phyloP scores from a whole-genome alignment of 129 eudicot genomes.

The Centella asiatica region DNA sequence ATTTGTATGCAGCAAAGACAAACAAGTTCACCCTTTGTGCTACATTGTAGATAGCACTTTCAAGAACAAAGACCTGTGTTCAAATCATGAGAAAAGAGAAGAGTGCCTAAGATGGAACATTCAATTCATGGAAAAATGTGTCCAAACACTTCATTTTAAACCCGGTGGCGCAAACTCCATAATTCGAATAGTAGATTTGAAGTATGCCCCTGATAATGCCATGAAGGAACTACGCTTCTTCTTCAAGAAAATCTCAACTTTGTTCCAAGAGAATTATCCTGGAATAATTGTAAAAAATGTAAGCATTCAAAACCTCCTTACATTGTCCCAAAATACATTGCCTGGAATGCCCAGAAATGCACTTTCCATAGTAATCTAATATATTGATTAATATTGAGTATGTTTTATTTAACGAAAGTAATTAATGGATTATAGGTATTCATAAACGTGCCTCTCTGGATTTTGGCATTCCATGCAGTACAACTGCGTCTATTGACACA shows the following conservation, averaged over 20 bases:
- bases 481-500: slow-evolving; percentile 40
- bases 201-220: slow-evolving; percentile 45
- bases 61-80: slow-evolving; percentile 21
- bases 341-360: no score
- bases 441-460: slow-evolving; percentile 75
- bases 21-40: slow-evolving; percentile 56
- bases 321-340: no score
- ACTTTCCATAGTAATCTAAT: no score
- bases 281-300: slow-evolving; percentile 55
- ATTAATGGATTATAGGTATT: slow-evolving; percentile 32
- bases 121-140: slow-evolving; percentile 52
- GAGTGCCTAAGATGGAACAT: slow-evolving; percentile 62
- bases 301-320: no score
- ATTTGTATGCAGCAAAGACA: slow-evolving; percentile 38
- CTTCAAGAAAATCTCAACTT: slow-evolving; percentile 31
- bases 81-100: slow-evolving; percentile 18
- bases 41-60: slow-evolving; percentile 33
- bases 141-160: slow-evolving; percentile 35
- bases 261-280: slow-evolving; percentile 69
- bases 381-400: background rate
- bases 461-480: slow-evolving; percentile 50
- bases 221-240: slow-evolving; percentile 46
- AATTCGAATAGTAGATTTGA: slow-evolving; percentile 56
- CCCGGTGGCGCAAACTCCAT: slow-evolving; percentile 48
- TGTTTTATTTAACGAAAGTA: background rate